Percentiles rank a stretch among this genome's conserved stretches.
These are phyloP conservation scores for Stylonectria norvegica DNA, from an alignment of 2,329 filamentous ascomycete genomes.

Conservation along the genomic window DNA sequence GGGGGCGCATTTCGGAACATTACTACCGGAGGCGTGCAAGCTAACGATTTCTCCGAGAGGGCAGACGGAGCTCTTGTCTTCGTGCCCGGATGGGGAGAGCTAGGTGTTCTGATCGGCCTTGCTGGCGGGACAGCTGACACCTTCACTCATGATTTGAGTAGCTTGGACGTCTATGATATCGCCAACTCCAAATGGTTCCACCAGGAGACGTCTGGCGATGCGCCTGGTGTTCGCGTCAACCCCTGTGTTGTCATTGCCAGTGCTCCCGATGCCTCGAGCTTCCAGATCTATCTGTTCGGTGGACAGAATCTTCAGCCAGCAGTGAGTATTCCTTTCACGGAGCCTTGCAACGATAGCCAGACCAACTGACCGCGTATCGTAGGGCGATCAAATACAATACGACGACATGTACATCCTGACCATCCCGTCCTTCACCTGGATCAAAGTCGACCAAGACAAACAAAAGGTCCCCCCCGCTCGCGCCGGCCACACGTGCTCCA, in stretches of 20 bases:
- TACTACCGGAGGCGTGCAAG: constrained; percentile 66
- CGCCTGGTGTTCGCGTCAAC: constrained; percentile 51
- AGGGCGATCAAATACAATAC: constrained; percentile 54
- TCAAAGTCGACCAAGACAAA: constrained; percentile 49
- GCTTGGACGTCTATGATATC: constrained; percentile 67
- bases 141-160: constrained; percentile 55
- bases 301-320: constrained; percentile 69
- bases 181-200: constrained; percentile 57
- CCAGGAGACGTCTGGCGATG: constrained; percentile 52
- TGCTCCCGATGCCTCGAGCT: constrained; percentile 67
- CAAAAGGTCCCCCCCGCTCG: constrained; percentile 52
- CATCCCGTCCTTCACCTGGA: constrained; percentile 62
- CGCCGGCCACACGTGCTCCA: constrained; percentile 52
- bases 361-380: constrained; percentile 5
- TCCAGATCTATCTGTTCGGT: constrained; percentile 76
- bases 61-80: constrained; percentile 72
- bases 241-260: constrained; percentile 62
- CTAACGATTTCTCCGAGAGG: constrained; percentile 64
- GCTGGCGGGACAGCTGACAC: constrained; percentile 67
- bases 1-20: constrained; percentile 70
- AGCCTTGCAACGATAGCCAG: neutral
- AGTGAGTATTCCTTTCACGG: too few relatives aligned
- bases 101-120: constrained; percentile 68
- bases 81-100: constrained; percentile 68
- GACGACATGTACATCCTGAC: constrained; percentile 62